A percentile compares a stretch with the other conserved stretches of the same genome.
phyloP scores from a whole-genome alignment of 2,329 filamentous ascomycete genomes.

The Tolypocladium tropicale region DNA sequence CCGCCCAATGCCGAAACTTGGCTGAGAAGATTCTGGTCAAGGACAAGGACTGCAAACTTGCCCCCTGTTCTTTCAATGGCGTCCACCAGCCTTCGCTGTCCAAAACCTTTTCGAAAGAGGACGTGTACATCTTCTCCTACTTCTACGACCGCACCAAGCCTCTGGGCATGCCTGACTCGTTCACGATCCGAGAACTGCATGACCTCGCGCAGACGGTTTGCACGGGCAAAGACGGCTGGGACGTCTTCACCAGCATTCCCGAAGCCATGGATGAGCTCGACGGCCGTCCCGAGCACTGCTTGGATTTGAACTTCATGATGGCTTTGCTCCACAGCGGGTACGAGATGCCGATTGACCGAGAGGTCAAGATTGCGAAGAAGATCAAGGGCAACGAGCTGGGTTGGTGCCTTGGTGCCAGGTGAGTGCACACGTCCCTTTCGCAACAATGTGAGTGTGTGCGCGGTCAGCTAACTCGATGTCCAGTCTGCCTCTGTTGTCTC shows the following conservation, averaged over 20 bases:
- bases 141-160: slow-evolving; percentile 93
- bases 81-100: slow-evolving; percentile 86
- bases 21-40: slow-evolving; percentile 89
- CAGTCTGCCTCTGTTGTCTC: slow-evolving; percentile 73
- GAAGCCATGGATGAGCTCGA: slow-evolving; percentile 71
- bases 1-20: slow-evolving; percentile 80
- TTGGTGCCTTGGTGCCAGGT: slow-evolving; percentile 97
- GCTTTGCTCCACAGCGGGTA: slow-evolving; percentile 90
- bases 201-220: slow-evolving; percentile 81
- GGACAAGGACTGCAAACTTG: slow-evolving; percentile 67
- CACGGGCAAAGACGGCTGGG: slow-evolving; percentile 66
- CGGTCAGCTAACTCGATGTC: slow-evolving; percentile 7
- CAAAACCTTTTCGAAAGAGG: slow-evolving; percentile 86
- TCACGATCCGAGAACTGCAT: slow-evolving; percentile 82
- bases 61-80: slow-evolving; percentile 97
- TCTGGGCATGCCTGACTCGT: slow-evolving; percentile 96
- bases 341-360: slow-evolving; percentile 92
- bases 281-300: slow-evolving; percentile 79
- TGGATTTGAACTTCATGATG: slow-evolving; percentile 96
- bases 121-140: slow-evolving; percentile 95
- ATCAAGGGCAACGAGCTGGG: slow-evolving; percentile 94
- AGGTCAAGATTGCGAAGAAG: slow-evolving; percentile 98
- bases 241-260: slow-evolving; percentile 65
- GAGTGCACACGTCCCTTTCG: slow-evolving; percentile 24
- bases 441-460: not conserved